Evolutionary conservation across 1,284 basidiomycete genomes (phyloP).

Genomic region (Athelia sp.): DNA sequence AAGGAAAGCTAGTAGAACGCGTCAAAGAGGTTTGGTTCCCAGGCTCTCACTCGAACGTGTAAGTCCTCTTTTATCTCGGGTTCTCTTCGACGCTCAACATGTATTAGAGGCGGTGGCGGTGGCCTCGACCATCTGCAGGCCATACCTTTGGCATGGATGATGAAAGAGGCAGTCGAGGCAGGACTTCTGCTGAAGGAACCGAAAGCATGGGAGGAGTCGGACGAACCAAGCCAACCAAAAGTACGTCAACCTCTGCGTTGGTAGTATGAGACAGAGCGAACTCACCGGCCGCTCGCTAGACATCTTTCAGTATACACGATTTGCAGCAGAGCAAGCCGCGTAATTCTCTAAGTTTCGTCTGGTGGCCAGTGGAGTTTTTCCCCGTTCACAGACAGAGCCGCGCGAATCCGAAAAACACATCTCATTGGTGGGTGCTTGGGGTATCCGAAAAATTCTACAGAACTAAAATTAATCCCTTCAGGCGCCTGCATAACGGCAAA

Average conservation of each 20-base stretch:
- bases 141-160: neutral
- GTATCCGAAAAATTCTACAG: too few species aligned
- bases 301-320: neutral
- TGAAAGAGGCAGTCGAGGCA: neutral
- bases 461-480: neutral
- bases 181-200: slow-evolving; percentile 1
- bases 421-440: too few species aligned
- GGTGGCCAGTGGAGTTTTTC: neutral
- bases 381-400: neutral
- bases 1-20: neutral
- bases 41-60: slow-evolving; percentile 2
- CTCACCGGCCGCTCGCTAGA: neutral
- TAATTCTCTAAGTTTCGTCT: neutral
- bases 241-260: too few species aligned
- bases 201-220: too few species aligned
- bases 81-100: too few species aligned
- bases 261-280: too few species aligned
- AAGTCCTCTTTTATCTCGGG: neutral
- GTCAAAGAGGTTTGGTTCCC: slow-evolving; percentile 5
- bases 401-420: neutral
- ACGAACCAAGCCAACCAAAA: too few species aligned
- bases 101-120: neutral
- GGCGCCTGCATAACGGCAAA: neutral
- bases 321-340: neutral
- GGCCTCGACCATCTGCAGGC: neutral